A percentile compares a stretch with the other conserved stretches of the same genome.
Evolutionary conservation across 257 asterid genomes (phyloP).

Genomic region (Forsythia suspensa): DNA sequence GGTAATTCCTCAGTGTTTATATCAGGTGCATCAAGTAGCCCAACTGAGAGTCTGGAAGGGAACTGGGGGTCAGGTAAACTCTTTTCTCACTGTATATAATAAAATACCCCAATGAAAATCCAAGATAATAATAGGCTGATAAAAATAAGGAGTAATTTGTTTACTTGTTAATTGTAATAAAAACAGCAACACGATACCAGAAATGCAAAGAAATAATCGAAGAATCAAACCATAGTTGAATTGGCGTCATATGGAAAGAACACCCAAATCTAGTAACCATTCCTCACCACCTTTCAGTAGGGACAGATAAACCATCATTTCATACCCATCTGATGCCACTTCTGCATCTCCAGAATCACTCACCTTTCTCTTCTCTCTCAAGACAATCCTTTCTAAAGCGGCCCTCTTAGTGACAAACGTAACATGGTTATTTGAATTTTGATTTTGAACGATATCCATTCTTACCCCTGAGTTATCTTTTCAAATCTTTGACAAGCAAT

Average conservation of each 20-base stretch:
- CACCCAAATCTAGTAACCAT: neutral
- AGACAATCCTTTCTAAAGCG: too few relatives aligned
- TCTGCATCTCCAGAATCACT: too few relatives aligned
- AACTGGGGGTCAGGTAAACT: slow-evolving; percentile 85
- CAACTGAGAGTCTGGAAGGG: slow-evolving; percentile 70
- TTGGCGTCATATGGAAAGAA: too few relatives aligned
- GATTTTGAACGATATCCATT: too few relatives aligned
- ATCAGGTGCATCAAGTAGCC: slow-evolving; percentile 45
- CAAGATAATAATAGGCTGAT: neutral
- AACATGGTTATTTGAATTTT: too few relatives aligned
- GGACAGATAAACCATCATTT: too few relatives aligned
- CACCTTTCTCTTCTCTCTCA: too few relatives aligned
- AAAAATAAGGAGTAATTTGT: neutral
- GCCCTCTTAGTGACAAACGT: too few relatives aligned
- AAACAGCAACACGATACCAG: neutral
- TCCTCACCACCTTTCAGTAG: neutral
- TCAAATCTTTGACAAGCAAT: too few relatives aligned
- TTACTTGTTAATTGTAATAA: neutral
- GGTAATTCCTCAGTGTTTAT: slow-evolving; percentile 36
- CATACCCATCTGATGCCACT: too few relatives aligned
- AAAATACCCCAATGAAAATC: neutral
- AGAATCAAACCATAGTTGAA: neutral
- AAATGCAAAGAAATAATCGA: neutral
- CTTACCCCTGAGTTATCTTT: too few relatives aligned
- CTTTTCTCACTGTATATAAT: slow-evolving; percentile 10